Conservation (phyloP, 2,329 filamentous ascomycete genomes). For the Arthrobotrys musiformis region DNA sequence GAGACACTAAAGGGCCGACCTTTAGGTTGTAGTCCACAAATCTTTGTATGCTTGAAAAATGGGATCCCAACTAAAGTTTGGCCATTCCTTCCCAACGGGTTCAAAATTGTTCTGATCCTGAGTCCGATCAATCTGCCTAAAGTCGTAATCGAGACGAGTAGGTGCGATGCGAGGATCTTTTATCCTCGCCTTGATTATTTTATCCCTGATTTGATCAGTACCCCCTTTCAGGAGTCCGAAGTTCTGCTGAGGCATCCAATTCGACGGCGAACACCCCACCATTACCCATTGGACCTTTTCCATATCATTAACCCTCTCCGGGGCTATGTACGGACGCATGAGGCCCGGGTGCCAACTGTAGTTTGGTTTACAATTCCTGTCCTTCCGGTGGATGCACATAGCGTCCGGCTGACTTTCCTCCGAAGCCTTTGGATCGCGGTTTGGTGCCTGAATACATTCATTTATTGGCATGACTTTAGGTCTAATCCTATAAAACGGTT, state of each 20-base stretch:
- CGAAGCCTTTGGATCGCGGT: conserved; percentile 1
- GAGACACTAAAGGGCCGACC: too few species aligned
- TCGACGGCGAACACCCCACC: conserved; percentile 31
- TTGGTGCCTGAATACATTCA: background rate
- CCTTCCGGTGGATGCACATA: background rate
- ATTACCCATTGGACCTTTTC: background rate
- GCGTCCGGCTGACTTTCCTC: background rate
- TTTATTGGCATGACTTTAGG: background rate
- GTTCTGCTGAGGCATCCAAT: conserved; percentile 39
- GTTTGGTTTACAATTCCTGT: conserved; percentile 5
- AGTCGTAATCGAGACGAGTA: background rate
- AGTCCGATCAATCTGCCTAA: background rate
- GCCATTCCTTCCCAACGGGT: background rate
- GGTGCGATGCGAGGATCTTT: conserved; percentile 1
- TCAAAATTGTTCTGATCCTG: background rate
- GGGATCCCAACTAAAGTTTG: too few species aligned
- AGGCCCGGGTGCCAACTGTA: conserved; percentile 17
- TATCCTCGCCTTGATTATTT: background rate
- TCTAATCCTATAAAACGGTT: conserved; percentile 25
- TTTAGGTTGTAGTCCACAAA: too few species aligned
- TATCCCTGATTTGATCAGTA: background rate
- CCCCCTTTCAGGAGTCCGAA: conserved; percentile 10
- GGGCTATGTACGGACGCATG: conserved; percentile 12
- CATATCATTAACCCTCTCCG: background rate
- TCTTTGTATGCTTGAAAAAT: too few species aligned